Conservation (phyloP, 2,329 filamentous ascomycete species). For the Epichloe gansuensis region DNA sequence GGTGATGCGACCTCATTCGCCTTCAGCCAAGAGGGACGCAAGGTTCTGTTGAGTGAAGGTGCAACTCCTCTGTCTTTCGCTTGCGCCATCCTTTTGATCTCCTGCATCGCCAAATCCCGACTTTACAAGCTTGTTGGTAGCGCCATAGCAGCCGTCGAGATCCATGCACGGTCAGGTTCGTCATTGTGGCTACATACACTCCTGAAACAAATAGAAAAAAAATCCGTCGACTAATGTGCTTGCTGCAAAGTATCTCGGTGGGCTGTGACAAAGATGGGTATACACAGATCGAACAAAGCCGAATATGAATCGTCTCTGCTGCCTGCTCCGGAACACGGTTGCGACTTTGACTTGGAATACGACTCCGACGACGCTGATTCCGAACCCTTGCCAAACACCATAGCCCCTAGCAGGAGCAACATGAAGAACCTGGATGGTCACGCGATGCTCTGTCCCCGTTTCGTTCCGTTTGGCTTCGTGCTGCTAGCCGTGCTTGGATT, state of each 20-base stretch:
- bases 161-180: slow-evolving; percentile 13
- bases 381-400: neutral
- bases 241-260: slow-evolving; percentile 3
- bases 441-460: slow-evolving; percentile 7
- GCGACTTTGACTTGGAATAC: slow-evolving; percentile 2
- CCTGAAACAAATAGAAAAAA: neutral
- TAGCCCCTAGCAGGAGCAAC: neutral
- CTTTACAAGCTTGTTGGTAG: slow-evolving; percentile 13
- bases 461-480: slow-evolving; percentile 8
- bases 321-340: slow-evolving; percentile 3
- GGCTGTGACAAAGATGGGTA: neutral
- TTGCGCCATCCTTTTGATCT: slow-evolving; percentile 11
- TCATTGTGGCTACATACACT: neutral
- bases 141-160: slow-evolving; percentile 11
- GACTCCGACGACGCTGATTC: slow-evolving; percentile 6
- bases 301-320: slow-evolving; percentile 3
- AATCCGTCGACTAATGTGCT: neutral
- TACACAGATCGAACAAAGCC: neutral
- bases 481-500: slow-evolving; percentile 11
- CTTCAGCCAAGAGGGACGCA: slow-evolving; percentile 17
- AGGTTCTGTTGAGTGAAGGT: slow-evolving; percentile 19
- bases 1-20: slow-evolving; percentile 18
- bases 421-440: slow-evolving; percentile 6
- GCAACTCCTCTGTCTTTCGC: slow-evolving; percentile 13
- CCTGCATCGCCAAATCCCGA: slow-evolving; percentile 13